Evolutionary conservation across 1,284 basidiomycete species (phyloP), one percentile per base, ranked within the genome.

Genomic region (Cryptococcus amylolentus): DNA sequence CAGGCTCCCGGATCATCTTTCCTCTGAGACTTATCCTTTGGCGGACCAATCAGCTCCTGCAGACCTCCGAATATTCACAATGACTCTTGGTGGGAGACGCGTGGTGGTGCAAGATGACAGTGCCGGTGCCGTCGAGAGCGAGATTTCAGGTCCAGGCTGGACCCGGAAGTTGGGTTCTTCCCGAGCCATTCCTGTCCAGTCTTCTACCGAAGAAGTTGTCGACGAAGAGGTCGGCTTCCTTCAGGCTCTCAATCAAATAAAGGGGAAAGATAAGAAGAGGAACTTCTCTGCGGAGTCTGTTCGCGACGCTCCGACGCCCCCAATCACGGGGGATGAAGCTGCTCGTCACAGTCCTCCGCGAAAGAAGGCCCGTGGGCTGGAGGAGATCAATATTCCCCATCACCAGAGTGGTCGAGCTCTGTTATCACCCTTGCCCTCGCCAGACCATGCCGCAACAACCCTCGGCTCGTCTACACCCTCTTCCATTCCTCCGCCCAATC

Each of bases 41-140:
- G 70, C 75, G 4, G 26, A 58, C 10, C 68, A 71, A 49, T 71
- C 74, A 7, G 65, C 68, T 2, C 76, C 76, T 0, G 65, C 70
- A 16, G 74, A 77, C 26, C 66, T 76, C 60, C 63, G 64, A 12
- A 68, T 68, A 52, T 72, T 77, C 51, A 58, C 71, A 3, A 52
- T 78, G 49, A 68, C 61, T 18, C 60, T 78, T 4, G 71, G 69
- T 13, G 73, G 70, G 9, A 62, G 63, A 18, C 62, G 67, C 14
- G 74, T 77, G 23, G 51, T 73, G 10, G 63, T 77, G 4, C 68
- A 71, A 16, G 76, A 77, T 35, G 73, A 75, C 16, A 40, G 51
- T 8, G 47, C 51, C 1, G 23, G 48, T 5, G 28, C 60, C 4
- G 51, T 55, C n/a, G 37, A 39, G 3, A 26, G 49, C 18, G 56